Conservation (phyloP, 768 basidiomycete species). For the Rhodotorula kratochvilovae region DNA sequence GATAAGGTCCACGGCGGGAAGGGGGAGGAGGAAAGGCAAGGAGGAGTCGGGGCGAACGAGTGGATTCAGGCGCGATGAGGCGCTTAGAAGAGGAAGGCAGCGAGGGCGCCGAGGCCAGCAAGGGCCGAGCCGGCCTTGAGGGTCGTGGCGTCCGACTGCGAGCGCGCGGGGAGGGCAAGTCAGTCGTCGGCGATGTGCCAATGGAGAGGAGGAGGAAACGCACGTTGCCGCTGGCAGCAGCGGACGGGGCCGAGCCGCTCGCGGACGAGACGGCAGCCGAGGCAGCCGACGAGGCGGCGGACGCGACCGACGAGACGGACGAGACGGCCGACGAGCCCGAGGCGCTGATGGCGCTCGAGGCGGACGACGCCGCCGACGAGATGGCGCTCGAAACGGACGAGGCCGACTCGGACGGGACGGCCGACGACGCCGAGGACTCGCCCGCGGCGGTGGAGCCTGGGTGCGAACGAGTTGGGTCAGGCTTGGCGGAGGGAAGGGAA, state of each 20-base stretch:
- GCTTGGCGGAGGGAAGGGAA: too few relatives aligned
- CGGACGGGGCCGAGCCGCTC: too few relatives aligned
- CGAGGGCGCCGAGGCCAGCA: slow-evolving; percentile 3
- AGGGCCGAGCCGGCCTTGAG: slow-evolving; percentile 4
- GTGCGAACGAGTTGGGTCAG: too few relatives aligned
- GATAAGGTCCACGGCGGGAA: neutral
- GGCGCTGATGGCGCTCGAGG: neutral
- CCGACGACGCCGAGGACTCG: neutral
- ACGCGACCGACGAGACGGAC: neutral
- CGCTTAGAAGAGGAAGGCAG: slow-evolving; percentile 1
- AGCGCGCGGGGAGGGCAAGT: neutral
- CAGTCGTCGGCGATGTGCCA: too few relatives aligned
- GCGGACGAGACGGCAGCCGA: neutral
- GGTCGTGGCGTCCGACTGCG: neutral
- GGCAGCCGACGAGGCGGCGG: neutral
- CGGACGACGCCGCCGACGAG: neutral
- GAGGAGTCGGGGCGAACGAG: neutral
- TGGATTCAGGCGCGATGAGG: neutral
- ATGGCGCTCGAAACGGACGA: neutral
- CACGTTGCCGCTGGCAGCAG: too few relatives aligned
- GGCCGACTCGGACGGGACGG: neutral
- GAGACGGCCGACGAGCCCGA: neutral
- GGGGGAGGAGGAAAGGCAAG: neutral
- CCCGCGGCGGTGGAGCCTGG: neutral
- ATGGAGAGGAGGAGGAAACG: too few relatives aligned